Percentiles rank a stretch among this genome's conserved stretches.
Evolutionary conservation across 768 basidiomycete genomes (phyloP).

Genomic region (Tricholoma flavovirens): DNA sequence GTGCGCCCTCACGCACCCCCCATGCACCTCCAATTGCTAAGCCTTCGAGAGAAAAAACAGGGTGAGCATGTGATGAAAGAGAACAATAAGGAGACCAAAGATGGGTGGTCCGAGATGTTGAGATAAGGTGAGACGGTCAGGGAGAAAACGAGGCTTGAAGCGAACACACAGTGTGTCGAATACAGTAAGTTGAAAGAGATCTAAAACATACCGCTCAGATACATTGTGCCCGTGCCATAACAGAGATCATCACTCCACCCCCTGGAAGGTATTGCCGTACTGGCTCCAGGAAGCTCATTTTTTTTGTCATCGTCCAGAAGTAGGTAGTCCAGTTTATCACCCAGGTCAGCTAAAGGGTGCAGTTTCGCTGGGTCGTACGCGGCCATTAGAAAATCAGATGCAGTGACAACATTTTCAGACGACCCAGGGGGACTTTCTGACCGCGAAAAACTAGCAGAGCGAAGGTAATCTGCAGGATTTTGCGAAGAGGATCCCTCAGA

Average conservation of each 20-base stretch:
- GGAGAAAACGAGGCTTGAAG: slow-evolving; percentile 46
- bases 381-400: slow-evolving; percentile 80
- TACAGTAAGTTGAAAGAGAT: slow-evolving; percentile 61
- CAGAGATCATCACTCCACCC: slow-evolving; percentile 99
- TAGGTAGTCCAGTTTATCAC: slow-evolving; percentile 93
- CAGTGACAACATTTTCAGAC: slow-evolving; percentile 62
- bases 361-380: slow-evolving; percentile 89
- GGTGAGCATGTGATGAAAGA: slow-evolving; percentile 73
- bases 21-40: slow-evolving; percentile 91
- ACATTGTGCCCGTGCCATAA: slow-evolving; percentile 99
- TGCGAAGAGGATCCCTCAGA: slow-evolving; percentile 37
- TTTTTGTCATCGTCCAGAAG: slow-evolving; percentile 96
- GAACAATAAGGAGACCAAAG: slow-evolving; percentile 76
- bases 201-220: slow-evolving; percentile 82
- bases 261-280: slow-evolving; percentile 87
- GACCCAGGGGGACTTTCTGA: slow-evolving; percentile 31
- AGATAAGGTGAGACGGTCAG: slow-evolving; percentile 63
- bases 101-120: slow-evolving; percentile 46
- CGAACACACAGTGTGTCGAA: slow-evolving; percentile 42
- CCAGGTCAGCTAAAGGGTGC: slow-evolving; percentile 89
- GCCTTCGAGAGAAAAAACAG: slow-evolving; percentile 63
- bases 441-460: slow-evolving; percentile 43
- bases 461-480: slow-evolving; percentile 40
- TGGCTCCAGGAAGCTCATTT: slow-evolving; percentile 82
- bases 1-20: slow-evolving; percentile 93